phyloP scores from a whole-genome alignment of 2,329 filamentous ascomycete genomes.

The Beauveria caledonica region DNA sequence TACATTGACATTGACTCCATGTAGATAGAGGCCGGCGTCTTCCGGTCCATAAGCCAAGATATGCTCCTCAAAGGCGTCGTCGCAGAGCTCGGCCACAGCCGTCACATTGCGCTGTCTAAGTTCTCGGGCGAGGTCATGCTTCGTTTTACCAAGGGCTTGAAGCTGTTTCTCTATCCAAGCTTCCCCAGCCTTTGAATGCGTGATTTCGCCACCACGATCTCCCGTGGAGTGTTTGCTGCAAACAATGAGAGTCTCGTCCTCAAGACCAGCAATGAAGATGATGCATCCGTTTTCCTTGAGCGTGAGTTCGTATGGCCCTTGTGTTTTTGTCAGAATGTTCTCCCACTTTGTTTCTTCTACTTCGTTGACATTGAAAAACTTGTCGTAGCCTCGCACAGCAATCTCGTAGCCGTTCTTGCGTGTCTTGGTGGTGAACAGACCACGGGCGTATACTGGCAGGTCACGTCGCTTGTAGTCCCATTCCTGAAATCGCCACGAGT shows the following conservation, averaged over 20 bases:
- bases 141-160: constrained; percentile 65
- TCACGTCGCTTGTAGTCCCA: constrained; percentile 89
- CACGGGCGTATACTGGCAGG: constrained; percentile 86
- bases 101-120: constrained; percentile 79
- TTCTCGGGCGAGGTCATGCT: constrained; percentile 66
- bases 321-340: constrained; percentile 66
- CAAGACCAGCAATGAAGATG: constrained; percentile 88
- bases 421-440: constrained; percentile 79
- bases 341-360: constrained; percentile 74
- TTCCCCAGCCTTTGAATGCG: constrained; percentile 81
- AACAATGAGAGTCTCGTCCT: constrained; percentile 84
- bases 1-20: constrained; percentile 94
- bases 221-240: constrained; percentile 99
- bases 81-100: constrained; percentile 90
- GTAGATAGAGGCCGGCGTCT: constrained; percentile 82
- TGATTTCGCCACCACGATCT: constrained; percentile 55
- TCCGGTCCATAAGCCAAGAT: constrained; percentile 82
- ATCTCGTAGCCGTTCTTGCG: constrained; percentile 64
- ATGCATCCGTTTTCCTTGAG: constrained; percentile 99
- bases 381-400: constrained; percentile 86
- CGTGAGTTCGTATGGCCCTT: constrained; percentile 87
- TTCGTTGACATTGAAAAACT: constrained; percentile 94
- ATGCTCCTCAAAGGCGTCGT: constrained; percentile 94
- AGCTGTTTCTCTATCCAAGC: constrained; percentile 75
- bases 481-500: constrained; percentile 90